Conservation (phyloP, 2,329 filamentous ascomycete genomes). For the Pochonia chlamydosporia region DNA sequence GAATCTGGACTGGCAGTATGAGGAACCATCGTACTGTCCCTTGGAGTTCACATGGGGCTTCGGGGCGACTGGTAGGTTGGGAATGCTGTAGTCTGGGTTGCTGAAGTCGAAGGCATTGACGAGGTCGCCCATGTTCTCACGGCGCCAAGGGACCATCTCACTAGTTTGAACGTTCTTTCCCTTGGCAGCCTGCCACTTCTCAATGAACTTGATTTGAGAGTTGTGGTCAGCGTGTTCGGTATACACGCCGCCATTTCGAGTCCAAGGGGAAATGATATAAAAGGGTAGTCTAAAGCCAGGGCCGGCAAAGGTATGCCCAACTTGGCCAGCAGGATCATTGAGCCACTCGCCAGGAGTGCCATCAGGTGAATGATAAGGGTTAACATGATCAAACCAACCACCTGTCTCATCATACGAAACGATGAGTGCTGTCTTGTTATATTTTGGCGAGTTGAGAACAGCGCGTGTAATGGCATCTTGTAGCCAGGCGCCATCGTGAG, state of each 20-base stretch:
- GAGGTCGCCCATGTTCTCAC: constrained; percentile 27
- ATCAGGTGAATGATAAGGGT: constrained; percentile 42
- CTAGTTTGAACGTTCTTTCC: constrained; percentile 30
- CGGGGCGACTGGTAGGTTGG: constrained; percentile 35
- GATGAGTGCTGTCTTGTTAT: constrained; percentile 42
- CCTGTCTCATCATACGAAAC: constrained; percentile 42
- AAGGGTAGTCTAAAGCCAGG: constrained; percentile 44
- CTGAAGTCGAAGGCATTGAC: constrained; percentile 37
- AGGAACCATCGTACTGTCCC: constrained; percentile 39
- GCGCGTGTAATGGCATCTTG: constrained; percentile 46
- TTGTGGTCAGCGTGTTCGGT: constrained; percentile 50
- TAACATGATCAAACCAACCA: constrained; percentile 49
- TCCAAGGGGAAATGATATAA: constrained; percentile 51
- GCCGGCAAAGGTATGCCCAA: constrained; percentile 29
- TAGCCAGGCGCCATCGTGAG: constrained; percentile 49
- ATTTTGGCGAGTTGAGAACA: constrained; percentile 42
- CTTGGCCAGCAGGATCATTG: constrained; percentile 33
- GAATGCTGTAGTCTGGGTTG: constrained; percentile 43
- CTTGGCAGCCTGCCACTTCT: constrained; percentile 36
- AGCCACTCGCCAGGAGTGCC: constrained; percentile 47
- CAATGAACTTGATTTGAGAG: constrained; percentile 49
- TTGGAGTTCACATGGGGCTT: constrained; percentile 33
- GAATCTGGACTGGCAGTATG: constrained; percentile 36
- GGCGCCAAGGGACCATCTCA: constrained; percentile 25
- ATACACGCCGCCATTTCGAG: constrained; percentile 46